phyloP scores from a whole-genome alignment of 2,329 filamentous ascomycete genomes.

The Cercospora sp. region DNA sequence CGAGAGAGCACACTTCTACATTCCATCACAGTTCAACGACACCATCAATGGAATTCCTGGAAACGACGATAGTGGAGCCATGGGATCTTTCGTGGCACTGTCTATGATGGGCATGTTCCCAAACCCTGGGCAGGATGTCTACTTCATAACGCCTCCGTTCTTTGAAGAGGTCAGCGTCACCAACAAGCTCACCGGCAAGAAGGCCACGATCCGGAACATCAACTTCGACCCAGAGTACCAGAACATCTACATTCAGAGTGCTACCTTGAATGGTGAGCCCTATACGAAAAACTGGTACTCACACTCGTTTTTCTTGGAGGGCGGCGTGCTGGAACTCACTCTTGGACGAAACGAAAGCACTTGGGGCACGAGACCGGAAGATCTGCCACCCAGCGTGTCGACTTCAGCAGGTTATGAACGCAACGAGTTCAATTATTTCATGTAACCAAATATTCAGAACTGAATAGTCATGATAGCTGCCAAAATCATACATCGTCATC shows the following conservation, averaged over 20 bases:
- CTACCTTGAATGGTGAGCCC: conserved; percentile 44
- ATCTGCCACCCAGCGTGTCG: conserved; percentile 45
- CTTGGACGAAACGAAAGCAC: conserved; percentile 45
- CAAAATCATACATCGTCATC: neutral
- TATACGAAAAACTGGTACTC: conserved; percentile 50
- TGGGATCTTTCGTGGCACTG: conserved; percentile 49
- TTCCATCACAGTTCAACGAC: conserved; percentile 48
- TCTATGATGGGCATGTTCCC: conserved; percentile 50
- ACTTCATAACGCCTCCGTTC: conserved; percentile 51
- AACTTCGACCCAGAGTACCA: conserved; percentile 47
- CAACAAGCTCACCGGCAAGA: conserved; percentile 44
- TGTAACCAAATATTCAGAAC: neutral
- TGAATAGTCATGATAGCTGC: neutral
- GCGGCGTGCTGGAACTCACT: conserved; percentile 46
- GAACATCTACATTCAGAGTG: conserved; percentile 49
- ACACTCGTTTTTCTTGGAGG: conserved; percentile 49
- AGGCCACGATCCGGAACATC: conserved; percentile 44
- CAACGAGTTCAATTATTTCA: neutral
- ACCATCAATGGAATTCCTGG: conserved; percentile 46
- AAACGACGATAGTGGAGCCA: conserved; percentile 50
- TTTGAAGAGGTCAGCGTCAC: conserved; percentile 45
- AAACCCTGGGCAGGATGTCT: conserved; percentile 51
- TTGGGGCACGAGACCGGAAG: conserved; percentile 47
- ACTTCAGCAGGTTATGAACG: conserved; percentile 11
- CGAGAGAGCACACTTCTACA: conserved; percentile 46